Evolutionary conservation across 208 protist species (phyloP).

Genomic region (Trypanosoma melophagium): DNA sequence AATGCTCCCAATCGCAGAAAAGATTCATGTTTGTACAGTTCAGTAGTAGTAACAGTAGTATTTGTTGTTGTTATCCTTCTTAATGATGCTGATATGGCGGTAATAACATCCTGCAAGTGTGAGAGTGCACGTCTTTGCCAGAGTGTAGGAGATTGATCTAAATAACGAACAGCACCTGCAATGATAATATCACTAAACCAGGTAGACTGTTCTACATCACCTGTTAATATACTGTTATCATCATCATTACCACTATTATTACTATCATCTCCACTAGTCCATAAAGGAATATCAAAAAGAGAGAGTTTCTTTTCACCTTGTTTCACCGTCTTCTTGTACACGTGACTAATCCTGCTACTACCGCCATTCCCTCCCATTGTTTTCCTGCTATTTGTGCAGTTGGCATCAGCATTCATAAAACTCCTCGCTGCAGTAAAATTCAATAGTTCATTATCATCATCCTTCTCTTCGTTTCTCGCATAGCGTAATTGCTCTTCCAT

Average conservation of each 20-base stretch:
- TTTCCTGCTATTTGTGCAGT: too few species aligned
- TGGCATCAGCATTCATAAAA: background rate
- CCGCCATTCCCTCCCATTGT: too few species aligned
- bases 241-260: background rate
- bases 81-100: background rate
- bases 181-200: conserved; percentile 7
- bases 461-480: background rate
- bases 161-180: background rate
- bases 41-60: too few species aligned
- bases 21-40: too few species aligned
- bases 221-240: background rate
- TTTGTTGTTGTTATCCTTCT: too few species aligned
- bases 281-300: conserved; percentile 9
- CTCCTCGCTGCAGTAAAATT: background rate
- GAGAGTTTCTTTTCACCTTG: background rate
- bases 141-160: background rate
- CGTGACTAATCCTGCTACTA: too few species aligned
- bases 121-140: background rate
- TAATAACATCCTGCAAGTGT: background rate
- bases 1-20: too few species aligned
- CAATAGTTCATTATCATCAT: background rate
- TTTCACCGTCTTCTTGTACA: background rate
- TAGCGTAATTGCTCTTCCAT: background rate
- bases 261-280: background rate
- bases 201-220: too few species aligned